A percentile compares a stretch with the other conserved stretches of the same genome.
Evolutionary conservation across 768 basidiomycete species (phyloP).

Genomic region (Gloeopeniophorella convolvens): DNA sequence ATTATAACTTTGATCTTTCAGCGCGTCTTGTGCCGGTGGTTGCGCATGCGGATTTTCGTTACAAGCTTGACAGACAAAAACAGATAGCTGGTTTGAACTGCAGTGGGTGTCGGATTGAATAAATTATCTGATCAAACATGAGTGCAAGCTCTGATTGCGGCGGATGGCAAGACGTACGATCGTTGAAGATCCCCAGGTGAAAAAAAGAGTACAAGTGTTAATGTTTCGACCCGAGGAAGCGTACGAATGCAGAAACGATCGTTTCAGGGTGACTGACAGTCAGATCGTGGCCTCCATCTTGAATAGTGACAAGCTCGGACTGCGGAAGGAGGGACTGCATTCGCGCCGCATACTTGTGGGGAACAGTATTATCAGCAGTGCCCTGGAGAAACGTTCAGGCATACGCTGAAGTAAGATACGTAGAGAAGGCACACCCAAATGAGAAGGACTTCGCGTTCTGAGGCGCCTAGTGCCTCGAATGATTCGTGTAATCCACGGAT

Average conservation of each 20-base stretch:
- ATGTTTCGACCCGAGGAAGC: constrained; percentile 16
- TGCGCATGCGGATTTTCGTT: background rate
- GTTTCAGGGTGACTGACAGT: constrained; percentile 21
- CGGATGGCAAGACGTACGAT: background rate
- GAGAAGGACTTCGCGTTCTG: constrained; percentile 47
- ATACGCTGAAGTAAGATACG: background rate
- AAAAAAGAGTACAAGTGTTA: background rate
- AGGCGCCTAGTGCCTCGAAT: constrained; percentile 46
- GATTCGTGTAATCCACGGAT: constrained; percentile 53
- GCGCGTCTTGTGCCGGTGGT: background rate
- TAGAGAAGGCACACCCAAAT: constrained; percentile 47
- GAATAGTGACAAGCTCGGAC: constrained; percentile 41
- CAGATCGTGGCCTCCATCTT: constrained; percentile 47
- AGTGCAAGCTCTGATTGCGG: background rate
- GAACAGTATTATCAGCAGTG: constrained; percentile 52
- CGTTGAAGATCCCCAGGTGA: constrained; percentile 1
- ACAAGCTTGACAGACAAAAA: background rate
- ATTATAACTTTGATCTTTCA: constrained; percentile 5
- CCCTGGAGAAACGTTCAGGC: constrained; percentile 32
- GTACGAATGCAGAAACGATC: constrained; percentile 11
- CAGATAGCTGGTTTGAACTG: constrained; percentile 1
- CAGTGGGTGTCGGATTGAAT: background rate
- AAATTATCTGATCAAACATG: constrained; percentile 8
- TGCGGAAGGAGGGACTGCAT: constrained; percentile 41
- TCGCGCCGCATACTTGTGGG: constrained; percentile 44